Percentiles rank a stretch among this genome's conserved stretches.
phyloP scores from a whole-genome alignment of 2,329 filamentous ascomycete species.

The Apiospora marii region DNA sequence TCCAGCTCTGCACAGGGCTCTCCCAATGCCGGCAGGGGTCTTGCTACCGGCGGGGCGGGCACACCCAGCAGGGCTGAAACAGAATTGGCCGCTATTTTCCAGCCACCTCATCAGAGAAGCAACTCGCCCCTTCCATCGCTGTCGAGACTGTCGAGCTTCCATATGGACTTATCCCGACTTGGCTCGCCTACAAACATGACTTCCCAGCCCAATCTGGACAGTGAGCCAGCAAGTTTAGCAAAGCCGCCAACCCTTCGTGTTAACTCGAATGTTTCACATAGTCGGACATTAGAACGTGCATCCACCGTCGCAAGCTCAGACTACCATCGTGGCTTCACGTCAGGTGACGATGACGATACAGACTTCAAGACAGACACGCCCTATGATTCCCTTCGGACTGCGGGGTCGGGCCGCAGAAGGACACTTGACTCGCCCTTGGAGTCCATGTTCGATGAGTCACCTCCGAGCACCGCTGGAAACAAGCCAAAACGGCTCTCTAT shows the following conservation, averaged over 20 bases:
- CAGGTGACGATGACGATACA: conserved; percentile 78
- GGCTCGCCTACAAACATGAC: conserved; percentile 39
- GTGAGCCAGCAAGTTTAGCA: not conserved
- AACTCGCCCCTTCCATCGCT: conserved; percentile 63
- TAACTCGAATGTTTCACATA: conserved; percentile 39
- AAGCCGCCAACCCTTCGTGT: conserved; percentile 34
- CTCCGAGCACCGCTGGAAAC: conserved; percentile 64
- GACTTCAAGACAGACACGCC: conserved; percentile 80
- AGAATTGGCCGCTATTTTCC: conserved; percentile 42
- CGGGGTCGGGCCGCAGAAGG: conserved; percentile 69
- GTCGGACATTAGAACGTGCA: conserved; percentile 57
- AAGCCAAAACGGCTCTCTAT: conserved; percentile 65
- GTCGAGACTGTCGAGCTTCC: conserved; percentile 62
- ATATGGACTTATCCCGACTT: conserved; percentile 59
- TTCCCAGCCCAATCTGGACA: not conserved
- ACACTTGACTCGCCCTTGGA: conserved; percentile 76
- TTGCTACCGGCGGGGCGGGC: conserved; percentile 22
- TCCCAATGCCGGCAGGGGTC: conserved; percentile 35
- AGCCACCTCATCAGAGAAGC: conserved; percentile 47
- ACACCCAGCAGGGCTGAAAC: conserved; percentile 40
- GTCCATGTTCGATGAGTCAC: conserved; percentile 83
- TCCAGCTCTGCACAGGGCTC: conserved; percentile 33
- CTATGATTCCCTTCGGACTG: conserved; percentile 78
- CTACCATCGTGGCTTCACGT: conserved; percentile 72
- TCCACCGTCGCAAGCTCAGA: conserved; percentile 77